Evolutionary conservation across 225 moss, liverwort and hornwort species (phyloP).

Genomic region (Polytrichum formosum): DNA sequence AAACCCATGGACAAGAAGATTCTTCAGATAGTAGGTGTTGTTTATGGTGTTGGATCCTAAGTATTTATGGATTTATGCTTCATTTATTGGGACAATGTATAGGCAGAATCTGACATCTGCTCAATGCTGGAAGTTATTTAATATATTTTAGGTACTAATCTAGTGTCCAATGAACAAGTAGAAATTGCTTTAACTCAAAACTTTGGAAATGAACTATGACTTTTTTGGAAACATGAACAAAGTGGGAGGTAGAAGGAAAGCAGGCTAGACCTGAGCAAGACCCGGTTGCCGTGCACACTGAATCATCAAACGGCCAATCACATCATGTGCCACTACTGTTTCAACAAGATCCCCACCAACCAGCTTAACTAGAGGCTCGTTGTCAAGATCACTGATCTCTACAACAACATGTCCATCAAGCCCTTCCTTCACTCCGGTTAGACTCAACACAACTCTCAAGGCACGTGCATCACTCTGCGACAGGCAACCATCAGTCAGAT

Average conservation of each 20-base stretch:
- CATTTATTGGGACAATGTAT: no score
- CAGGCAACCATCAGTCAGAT: neutral
- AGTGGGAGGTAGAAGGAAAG: neutral
- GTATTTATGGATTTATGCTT: no score
- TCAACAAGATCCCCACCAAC: constrained; percentile 55
- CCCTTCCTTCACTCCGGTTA: constrained; percentile 56
- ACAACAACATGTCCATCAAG: constrained; percentile 51
- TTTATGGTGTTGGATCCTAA: no score
- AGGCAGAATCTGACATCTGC: no score
- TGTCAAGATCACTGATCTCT: constrained; percentile 59
- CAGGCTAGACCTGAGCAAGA: constrained; percentile 46
- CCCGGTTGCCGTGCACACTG: constrained; percentile 66
- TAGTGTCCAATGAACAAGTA: neutral
- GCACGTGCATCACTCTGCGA: constrained; percentile 59
- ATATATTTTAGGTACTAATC: neutral
- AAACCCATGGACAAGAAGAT: neutral
- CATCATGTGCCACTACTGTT: constrained; percentile 62
- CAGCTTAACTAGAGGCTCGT: constrained; percentile 56
- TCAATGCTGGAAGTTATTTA: neutral
- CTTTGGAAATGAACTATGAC: neutral
- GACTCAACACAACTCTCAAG: constrained; percentile 48
- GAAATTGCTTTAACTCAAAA: neutral
- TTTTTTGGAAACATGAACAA: no score
- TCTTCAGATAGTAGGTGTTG: no score
- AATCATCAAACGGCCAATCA: constrained; percentile 60